These are phyloP conservation scores for Ophiognomonia clavigignenti-juglandacearum DNA, from an alignment of 2,329 filamentous ascomycete genomes.

Conservation along the genomic window DNA sequence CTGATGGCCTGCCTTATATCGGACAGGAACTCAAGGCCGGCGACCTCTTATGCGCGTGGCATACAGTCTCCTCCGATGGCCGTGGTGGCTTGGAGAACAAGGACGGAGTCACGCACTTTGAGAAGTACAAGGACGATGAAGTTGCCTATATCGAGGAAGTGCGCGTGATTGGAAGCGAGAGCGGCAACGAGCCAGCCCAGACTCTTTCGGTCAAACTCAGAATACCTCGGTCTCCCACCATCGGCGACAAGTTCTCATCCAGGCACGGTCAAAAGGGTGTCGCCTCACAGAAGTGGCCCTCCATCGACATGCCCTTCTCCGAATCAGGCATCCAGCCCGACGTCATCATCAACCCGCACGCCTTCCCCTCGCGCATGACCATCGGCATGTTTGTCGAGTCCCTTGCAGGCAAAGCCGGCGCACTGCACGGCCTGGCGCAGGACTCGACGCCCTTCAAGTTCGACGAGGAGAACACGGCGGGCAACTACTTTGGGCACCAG, in stretches of 20 bases:
- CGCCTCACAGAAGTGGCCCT: slow-evolving; percentile 91
- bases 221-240: slow-evolving; percentile 82
- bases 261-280: slow-evolving; percentile 98
- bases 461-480: slow-evolving; percentile 84
- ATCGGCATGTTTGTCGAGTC: slow-evolving; percentile 99
- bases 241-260: slow-evolving; percentile 98
- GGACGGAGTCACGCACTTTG: slow-evolving; percentile 79
- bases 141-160: slow-evolving; percentile 89
- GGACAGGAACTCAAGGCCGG: slow-evolving; percentile 75
- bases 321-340: slow-evolving; percentile 96
- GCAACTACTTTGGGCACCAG: slow-evolving; percentile 94
- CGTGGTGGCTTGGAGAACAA: slow-evolving; percentile 76
- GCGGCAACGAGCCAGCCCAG: slow-evolving; percentile 77
- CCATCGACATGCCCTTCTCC: slow-evolving; percentile 91
- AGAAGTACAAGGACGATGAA: slow-evolving; percentile 93
- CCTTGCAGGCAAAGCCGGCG: slow-evolving; percentile 88
- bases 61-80: slow-evolving; percentile 79
- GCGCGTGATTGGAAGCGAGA: slow-evolving; percentile 80
- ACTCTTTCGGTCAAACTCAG: slow-evolving; percentile 90
- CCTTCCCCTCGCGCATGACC: slow-evolving; percentile 98
- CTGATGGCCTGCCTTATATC: slow-evolving; percentile 80
- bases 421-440: slow-evolving; percentile 91
- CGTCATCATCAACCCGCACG: slow-evolving; percentile 98
- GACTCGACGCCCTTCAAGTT: slow-evolving; percentile 96
- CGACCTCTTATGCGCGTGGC: slow-evolving; percentile 82